phyloP scores from a whole-genome alignment of 345 rosid genomes.

The Eucalyptus erythrocorys region DNA sequence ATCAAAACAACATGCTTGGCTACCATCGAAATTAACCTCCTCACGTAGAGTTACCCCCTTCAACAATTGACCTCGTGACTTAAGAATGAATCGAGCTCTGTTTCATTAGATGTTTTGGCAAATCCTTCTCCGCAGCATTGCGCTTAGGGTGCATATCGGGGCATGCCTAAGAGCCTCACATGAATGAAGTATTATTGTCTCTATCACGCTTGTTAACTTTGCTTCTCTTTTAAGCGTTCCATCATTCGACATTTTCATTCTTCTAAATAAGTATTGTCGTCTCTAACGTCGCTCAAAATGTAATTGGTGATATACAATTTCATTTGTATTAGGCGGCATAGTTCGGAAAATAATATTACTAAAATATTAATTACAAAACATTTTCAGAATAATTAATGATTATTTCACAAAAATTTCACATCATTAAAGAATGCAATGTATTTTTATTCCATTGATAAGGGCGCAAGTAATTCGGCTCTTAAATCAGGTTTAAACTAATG shows the following conservation, averaged over 20 bases:
- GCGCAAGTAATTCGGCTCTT: accelerated
- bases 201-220: neutral
- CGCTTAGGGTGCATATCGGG: neutral
- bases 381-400: accelerated
- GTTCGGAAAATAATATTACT: neutral
- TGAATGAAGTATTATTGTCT: neutral
- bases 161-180: neutral
- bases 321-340: neutral
- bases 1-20: no score
- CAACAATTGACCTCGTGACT: neutral
- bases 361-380: neutral
- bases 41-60: neutral
- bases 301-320: neutral
- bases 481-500: neutral
- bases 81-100: neutral
- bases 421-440: accelerated
- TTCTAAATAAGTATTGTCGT: accelerated
- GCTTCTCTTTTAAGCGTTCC: neutral
- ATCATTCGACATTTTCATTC: neutral
- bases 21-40: no score
- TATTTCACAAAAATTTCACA: neutral
- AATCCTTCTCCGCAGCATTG: neutral
- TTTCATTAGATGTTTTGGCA: neutral
- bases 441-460: neutral
- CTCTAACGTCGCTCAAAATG: neutral